These are phyloP conservation scores for Diaporthe caulivora DNA, from an alignment of 2,329 filamentous ascomycete genomes.

Conservation along the genomic window DNA sequence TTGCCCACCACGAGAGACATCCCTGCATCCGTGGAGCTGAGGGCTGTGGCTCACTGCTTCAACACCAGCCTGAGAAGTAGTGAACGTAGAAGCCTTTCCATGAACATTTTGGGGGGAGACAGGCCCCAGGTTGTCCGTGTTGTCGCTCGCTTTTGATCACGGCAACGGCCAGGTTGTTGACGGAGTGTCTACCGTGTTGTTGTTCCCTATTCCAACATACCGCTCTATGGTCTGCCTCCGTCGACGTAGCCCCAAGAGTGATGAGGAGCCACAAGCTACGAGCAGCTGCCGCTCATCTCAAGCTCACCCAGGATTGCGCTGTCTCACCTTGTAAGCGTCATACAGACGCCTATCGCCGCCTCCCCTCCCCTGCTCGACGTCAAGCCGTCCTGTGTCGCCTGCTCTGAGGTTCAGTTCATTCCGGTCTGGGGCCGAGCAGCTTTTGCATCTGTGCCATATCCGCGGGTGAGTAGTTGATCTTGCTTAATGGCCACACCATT, in stretches of 20 bases:
- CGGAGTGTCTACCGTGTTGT: not conserved
- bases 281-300: not conserved
- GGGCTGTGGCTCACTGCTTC: constrained; percentile 25
- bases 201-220: not conserved
- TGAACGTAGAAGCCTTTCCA: not conserved
- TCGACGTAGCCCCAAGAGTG: no score
- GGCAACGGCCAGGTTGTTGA: no score
- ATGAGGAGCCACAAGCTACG: not conserved
- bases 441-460: not conserved
- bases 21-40: not conserved
- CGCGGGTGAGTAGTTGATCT: not conserved
- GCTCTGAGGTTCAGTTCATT: not conserved
- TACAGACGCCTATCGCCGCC: not conserved
- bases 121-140: not conserved
- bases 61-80: not conserved
- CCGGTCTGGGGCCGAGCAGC: not conserved
- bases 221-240: not conserved
- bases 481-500: not conserved
- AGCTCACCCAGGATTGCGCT: not conserved
- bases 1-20: constrained; percentile 7
- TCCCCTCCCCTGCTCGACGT: no score
- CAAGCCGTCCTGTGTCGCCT: not conserved
- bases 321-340: not conserved
- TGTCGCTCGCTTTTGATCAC: not conserved
- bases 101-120: no score